Evolutionary conservation across 192 early-diverging fungal species (phyloP).

Genomic region (Helicostylum pulchrum): DNA sequence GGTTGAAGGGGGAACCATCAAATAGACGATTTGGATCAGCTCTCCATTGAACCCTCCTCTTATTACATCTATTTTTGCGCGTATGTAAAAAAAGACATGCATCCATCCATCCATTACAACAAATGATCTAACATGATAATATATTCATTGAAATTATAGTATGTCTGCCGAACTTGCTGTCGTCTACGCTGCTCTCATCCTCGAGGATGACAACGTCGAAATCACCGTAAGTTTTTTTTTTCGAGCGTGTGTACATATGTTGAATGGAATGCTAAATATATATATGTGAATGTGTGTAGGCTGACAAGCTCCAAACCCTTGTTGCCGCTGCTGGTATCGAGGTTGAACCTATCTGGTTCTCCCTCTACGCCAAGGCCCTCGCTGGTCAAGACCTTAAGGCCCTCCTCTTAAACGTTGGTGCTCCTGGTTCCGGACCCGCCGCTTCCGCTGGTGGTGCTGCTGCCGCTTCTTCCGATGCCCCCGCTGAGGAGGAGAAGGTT

Average conservation of each 20-base stretch:
- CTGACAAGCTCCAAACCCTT: conserved; percentile 89
- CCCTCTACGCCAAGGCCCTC: conserved; percentile 97
- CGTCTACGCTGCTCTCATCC: conserved; percentile 96
- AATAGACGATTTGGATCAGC: no score
- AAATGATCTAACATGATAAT: background rate
- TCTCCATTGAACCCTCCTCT: background rate
- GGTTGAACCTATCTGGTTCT: conserved; percentile 93
- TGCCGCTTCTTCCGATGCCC: conserved; percentile 41
- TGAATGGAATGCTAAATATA: background rate
- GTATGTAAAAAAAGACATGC: background rate
- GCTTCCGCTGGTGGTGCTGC: conserved; percentile 37
- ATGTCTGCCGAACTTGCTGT: conserved; percentile 79
- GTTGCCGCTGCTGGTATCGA: conserved; percentile 86
- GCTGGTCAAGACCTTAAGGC: conserved; percentile 85
- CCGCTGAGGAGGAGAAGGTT: conserved; percentile 45
- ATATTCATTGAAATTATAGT: conserved; percentile 1
- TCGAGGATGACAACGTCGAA: conserved; percentile 93
- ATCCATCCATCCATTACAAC: background rate
- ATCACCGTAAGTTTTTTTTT: conserved; percentile 74
- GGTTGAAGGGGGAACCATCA: no score
- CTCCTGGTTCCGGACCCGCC: conserved; percentile 46
- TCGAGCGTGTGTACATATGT: background rate
- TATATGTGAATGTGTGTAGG: conserved; percentile 39
- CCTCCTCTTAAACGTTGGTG: conserved; percentile 88
- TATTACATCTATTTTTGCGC: background rate